A percentile compares a stretch with the other conserved stretches of the same genome.
Conservation (phyloP, 768 basidiomycete genomes). For the Kwoniella dendrophila region DNA sequence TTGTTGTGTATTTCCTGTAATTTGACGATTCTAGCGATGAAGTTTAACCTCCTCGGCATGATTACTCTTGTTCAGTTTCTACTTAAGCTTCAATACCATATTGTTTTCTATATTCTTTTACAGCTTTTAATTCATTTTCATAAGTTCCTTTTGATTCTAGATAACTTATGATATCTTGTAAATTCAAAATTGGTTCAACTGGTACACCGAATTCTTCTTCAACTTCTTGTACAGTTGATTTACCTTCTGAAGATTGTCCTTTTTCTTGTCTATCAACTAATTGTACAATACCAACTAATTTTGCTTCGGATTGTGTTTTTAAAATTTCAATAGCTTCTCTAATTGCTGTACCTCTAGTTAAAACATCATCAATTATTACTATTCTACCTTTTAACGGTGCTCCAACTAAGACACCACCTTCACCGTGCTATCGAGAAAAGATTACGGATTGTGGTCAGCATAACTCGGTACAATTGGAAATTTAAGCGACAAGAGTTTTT, state of each 20-base stretch:
- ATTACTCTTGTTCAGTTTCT: background rate
- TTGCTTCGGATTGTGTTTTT: slow-evolving; percentile 63
- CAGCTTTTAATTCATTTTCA: slow-evolving; percentile 65
- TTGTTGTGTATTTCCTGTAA: too few species aligned
- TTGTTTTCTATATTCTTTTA: slow-evolving; percentile 74
- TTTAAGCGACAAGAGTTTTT: background rate
- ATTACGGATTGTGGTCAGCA: too few species aligned
- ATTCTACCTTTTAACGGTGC: slow-evolving; percentile 76
- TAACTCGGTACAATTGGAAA: too few species aligned
- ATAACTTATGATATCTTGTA: slow-evolving; percentile 84
- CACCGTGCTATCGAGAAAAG: slow-evolving; percentile 67
- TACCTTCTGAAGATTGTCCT: slow-evolving; percentile 66
- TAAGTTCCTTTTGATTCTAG: slow-evolving; percentile 68
- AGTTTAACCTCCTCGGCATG: too few species aligned
- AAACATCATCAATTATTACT: slow-evolving; percentile 92
- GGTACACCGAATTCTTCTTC: slow-evolving; percentile 70
- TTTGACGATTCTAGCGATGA: too few species aligned
- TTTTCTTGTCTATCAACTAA: slow-evolving; percentile 84
- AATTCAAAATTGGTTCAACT: slow-evolving; percentile 77
- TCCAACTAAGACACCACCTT: slow-evolving; percentile 89
- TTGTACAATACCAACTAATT: slow-evolving; percentile 83
- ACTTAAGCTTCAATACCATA: slow-evolving; percentile 61
- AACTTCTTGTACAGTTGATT: slow-evolving; percentile 79
- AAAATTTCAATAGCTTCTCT: slow-evolving; percentile 79
- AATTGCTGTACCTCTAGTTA: slow-evolving; percentile 75